These are phyloP conservation scores for Ilyonectria sp. DNA, from an alignment of 2,329 filamentous ascomycete species.

Conservation along the genomic window DNA sequence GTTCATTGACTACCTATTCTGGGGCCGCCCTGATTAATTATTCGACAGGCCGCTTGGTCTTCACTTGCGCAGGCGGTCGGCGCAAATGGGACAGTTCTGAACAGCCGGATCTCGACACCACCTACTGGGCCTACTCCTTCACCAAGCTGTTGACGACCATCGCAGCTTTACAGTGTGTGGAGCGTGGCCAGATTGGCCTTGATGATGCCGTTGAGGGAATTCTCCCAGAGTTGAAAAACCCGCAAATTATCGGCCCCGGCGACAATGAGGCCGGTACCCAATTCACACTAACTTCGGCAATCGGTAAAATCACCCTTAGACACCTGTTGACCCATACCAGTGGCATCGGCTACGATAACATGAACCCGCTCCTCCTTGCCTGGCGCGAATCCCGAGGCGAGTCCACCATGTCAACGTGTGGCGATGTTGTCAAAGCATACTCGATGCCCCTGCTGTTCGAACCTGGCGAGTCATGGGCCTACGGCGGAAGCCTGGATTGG, in stretches of 20 bases:
- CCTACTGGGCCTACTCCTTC: background rate
- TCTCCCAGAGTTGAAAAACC: background rate
- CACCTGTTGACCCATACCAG: constrained; percentile 9
- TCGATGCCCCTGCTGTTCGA: constrained; percentile 48
- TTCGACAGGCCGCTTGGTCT: background rate
- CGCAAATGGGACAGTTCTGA: constrained; percentile 2
- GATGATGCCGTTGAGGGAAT: background rate
- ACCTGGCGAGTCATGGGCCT: constrained; percentile 49
- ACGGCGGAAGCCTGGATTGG: constrained; percentile 52
- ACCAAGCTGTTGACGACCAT: constrained; percentile 18
- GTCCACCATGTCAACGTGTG: background rate
- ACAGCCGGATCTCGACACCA: constrained; percentile 8
- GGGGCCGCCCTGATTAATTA: background rate
- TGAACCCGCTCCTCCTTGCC: background rate
- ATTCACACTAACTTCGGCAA: constrained; percentile 10
- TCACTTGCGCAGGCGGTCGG: background rate
- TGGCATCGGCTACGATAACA: background rate
- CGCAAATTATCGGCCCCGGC: background rate
- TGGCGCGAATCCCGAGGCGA: constrained; percentile 3
- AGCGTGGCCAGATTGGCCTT: background rate
- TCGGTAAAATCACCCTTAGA: background rate
- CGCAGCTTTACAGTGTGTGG: constrained; percentile 5
- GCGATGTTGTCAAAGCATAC: constrained; percentile 3
- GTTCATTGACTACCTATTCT: background rate
- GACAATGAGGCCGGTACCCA: background rate